Percentiles rank a stretch among this genome's conserved stretches.
Conservation (phyloP, 2,329 filamentous ascomycete genomes). For the Aspergillus udagawae region DNA sequence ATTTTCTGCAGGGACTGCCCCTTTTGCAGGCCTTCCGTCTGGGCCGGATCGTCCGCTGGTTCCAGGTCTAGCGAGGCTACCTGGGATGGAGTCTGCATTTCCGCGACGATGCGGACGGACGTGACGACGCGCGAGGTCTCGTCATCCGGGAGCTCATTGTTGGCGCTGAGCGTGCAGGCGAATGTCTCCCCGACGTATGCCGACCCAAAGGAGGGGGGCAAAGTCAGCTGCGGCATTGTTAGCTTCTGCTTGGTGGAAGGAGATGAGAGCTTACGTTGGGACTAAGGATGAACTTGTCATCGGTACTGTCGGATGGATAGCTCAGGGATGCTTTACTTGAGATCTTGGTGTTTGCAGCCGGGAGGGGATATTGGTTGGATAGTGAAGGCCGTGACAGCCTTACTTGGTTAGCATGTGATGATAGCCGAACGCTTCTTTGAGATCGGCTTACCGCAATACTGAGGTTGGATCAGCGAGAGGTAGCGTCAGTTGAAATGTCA, state of each 20-base stretch:
- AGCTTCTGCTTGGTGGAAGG: background rate
- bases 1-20: conserved; percentile 74
- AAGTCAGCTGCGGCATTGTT: conserved; percentile 54
- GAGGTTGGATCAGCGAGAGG: conserved; percentile 17
- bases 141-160: conserved; percentile 65
- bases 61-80: conserved; percentile 60
- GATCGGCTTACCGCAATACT: conserved; percentile 37
- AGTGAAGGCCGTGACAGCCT: conserved; percentile 71
- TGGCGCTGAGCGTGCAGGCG: conserved; percentile 90
- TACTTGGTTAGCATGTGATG: conserved; percentile 16
- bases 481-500: background rate
- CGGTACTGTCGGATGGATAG: conserved; percentile 54
- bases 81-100: conserved; percentile 89
- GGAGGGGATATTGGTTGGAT: conserved; percentile 43
- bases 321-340: conserved; percentile 67
- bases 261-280: conserved; percentile 42
- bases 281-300: conserved; percentile 53
- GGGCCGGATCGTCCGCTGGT: conserved; percentile 46
- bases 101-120: conserved; percentile 77
- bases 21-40: conserved; percentile 27
- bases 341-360: conserved; percentile 46
- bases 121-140: conserved; percentile 53
- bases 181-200: conserved; percentile 96
- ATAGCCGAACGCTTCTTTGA: background rate
- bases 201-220: conserved; percentile 87